Percentiles rank a stretch among this genome's conserved stretches.
Conservation (phyloP, 345 rosid species). For the Brassica napus region DNA sequence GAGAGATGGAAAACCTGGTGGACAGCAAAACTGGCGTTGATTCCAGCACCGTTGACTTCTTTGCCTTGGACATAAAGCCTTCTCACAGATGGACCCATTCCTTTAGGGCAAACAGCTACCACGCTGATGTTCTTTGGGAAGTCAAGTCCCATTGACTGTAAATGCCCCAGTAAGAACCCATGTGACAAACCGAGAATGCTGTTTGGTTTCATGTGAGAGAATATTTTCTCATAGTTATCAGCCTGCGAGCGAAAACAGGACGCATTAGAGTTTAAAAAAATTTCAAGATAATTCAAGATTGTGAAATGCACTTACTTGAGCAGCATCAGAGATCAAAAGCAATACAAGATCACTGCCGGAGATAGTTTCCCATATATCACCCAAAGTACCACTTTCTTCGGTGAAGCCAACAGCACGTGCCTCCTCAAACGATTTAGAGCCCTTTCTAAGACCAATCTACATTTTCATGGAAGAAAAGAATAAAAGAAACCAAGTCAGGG, state of each 20-base stretch:
- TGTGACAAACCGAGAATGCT: slow-evolving; percentile 95
- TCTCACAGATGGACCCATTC: slow-evolving; percentile 91
- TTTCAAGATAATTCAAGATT: background rate
- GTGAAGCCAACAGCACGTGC: slow-evolving; percentile 91
- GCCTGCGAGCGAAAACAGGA: slow-evolving; percentile 48
- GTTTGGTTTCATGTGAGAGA: slow-evolving; percentile 90
- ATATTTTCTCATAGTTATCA: slow-evolving; percentile 75
- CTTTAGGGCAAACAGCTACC: slow-evolving; percentile 83
- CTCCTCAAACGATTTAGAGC: slow-evolving; percentile 84
- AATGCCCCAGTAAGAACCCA: slow-evolving; percentile 87
- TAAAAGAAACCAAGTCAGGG: slow-evolving; percentile 16
- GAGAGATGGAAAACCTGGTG: slow-evolving; percentile 59
- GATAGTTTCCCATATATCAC: slow-evolving; percentile 89
- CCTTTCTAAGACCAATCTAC: slow-evolving; percentile 89
- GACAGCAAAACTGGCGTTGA: slow-evolving; percentile 83
- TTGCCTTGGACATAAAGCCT: slow-evolving; percentile 90
- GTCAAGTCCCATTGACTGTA: slow-evolving; percentile 74
- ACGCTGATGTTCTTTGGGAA: slow-evolving; percentile 84
- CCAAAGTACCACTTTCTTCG: slow-evolving; percentile 81
- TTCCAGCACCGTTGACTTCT: slow-evolving; percentile 93
- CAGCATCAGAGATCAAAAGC: slow-evolving; percentile 89
- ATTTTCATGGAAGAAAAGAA: background rate
- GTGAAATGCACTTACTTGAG: slow-evolving; percentile 58
- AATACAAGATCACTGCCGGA: slow-evolving; percentile 87
- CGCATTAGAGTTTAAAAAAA: background rate